phyloP scores from a whole-genome alignment of 805 yeast genomes.

The Jamesozyma hellenica region DNA sequence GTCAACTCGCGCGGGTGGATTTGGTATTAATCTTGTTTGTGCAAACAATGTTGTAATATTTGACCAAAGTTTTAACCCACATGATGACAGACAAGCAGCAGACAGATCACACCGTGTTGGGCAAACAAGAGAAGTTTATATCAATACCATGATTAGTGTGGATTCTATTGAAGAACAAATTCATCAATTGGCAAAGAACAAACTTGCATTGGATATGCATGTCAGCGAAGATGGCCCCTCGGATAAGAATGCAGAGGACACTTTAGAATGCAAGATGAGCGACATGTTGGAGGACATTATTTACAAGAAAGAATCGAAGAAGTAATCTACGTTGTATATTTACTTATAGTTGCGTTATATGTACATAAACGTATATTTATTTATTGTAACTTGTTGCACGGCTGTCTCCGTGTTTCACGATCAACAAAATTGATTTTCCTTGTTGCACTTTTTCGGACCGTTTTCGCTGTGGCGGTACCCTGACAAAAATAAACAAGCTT shows the following conservation, averaged over 20 bases:
- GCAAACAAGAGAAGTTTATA: slow-evolving; percentile 74
- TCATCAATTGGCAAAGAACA: slow-evolving; percentile 75
- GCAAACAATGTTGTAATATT: slow-evolving; percentile 87
- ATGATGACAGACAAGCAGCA: slow-evolving; percentile 97
- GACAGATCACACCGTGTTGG: slow-evolving; percentile 98
- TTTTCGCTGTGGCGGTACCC: too few relatives aligned
- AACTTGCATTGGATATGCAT: slow-evolving; percentile 65
- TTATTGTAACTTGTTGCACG: too few relatives aligned
- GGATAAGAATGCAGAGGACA: slow-evolving; percentile 25
- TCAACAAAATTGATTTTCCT: too few relatives aligned
- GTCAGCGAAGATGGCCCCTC: slow-evolving; percentile 33
- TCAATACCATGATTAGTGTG: slow-evolving; percentile 60
- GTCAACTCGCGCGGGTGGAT: slow-evolving; percentile 97
- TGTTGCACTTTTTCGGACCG: too few relatives aligned
- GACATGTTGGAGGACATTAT: slow-evolving; percentile 35
- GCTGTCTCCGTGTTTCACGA: too few relatives aligned
- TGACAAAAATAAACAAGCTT: too few relatives aligned
- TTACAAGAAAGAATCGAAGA: slow-evolving; percentile 13
- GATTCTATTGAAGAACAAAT: slow-evolving; percentile 86
- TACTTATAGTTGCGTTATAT: too few relatives aligned
- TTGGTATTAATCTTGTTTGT: slow-evolving; percentile 92
- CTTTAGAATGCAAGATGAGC: slow-evolving; percentile 43
- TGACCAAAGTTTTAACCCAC: slow-evolving; percentile 95
- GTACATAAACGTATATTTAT: too few relatives aligned
- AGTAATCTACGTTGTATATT: too few relatives aligned